Evolutionary conservation across 1,284 basidiomycete genomes (phyloP).

Genomic region (Termitomyces sp.): DNA sequence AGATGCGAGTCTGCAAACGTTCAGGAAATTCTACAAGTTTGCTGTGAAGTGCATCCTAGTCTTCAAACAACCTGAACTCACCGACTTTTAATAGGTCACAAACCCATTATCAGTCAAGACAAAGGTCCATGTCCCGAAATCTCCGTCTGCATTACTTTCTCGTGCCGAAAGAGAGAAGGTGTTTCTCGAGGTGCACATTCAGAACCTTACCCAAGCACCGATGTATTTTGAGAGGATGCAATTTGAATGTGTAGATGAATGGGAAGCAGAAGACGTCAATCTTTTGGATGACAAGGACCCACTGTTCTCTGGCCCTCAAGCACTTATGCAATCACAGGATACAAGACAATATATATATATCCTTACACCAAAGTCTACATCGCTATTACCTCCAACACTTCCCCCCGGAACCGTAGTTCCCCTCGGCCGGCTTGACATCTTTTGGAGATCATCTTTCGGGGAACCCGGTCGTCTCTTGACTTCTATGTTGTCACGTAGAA

Average conservation of each 20-base stretch:
- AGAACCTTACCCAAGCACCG: conserved; percentile 74
- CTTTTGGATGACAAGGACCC: conserved; percentile 27
- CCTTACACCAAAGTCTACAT: conserved; percentile 48
- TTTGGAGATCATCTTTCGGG: conserved; percentile 76
- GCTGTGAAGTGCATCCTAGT: conserved; percentile 47
- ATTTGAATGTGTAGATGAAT: conserved; percentile 70
- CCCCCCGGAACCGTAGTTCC: conserved; percentile 67
- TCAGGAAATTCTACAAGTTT: conserved; percentile 88
- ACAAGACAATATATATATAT: conserved; percentile 82
- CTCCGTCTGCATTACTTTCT: conserved; percentile 65
- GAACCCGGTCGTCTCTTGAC: conserved; percentile 81
- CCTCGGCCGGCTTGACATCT: conserved; percentile 76
- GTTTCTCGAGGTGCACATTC: conserved; percentile 84
- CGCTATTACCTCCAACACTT: conserved; percentile 47
- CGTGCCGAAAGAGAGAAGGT: conserved; percentile 66
- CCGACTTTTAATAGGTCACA: conserved; percentile 52
- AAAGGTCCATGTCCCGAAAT: conserved; percentile 72
- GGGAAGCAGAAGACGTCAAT: conserved; percentile 58
- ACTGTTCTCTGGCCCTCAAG: conserved; percentile 57
- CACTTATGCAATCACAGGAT: conserved; percentile 76
- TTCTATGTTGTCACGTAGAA: conserved; percentile 72
- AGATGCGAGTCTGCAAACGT: conserved; percentile 63
- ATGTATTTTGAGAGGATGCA: conserved; percentile 74
- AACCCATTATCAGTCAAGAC: conserved; percentile 89
- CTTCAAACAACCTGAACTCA: not conserved